Evolutionary conservation across 2,329 filamentous ascomycete genomes (phyloP), one percentile per base, ranked within the genome.

Genomic region (Hymenoscyphus occultus): DNA sequence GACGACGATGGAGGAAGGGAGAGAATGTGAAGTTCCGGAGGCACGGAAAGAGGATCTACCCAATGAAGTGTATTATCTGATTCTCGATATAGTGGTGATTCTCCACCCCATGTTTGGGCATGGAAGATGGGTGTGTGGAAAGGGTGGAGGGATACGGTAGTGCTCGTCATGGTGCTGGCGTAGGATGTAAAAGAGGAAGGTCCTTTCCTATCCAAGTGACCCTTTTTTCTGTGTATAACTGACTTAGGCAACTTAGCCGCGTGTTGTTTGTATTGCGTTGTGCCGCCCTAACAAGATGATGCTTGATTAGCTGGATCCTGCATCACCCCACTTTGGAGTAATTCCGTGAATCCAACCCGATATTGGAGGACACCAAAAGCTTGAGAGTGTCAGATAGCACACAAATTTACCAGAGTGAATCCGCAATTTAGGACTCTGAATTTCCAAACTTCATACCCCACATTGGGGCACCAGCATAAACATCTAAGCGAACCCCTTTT

Each of bases 21-120:
- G 13, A 78, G 71, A 62, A 78, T 76, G 65, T 78, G 73, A 22
- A 77, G 68, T 59, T 76, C 71, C 14, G 73, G 60, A 9, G 76
- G 75, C 7, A 40, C 48, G 13, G 64, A 65, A 2, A 71, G 63
- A 5, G 60, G 45, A 22, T 70, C 70, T 9, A 71, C 66, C 68
- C 67, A 70, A 56, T 71, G 70, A 5, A 71, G 67, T 6, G 70
- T 70, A 42, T 40, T 61, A 62, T 70, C 69, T 39, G 56, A 64
- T 16, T 51, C 48, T 12, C 70, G 67, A 60, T 68, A 71, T 48
- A 71, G 64, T 14, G 70, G 70, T 1, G 67, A 66, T 64, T 71
- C 70, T 39, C 62, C 62, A 3, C 59, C 67, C 69, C 12, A 69
- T 61, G 39, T 60, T 63, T 67, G 67, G 35, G 65, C 56, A 6